Conservation (phyloP, 257 asterid genomes). For the Solanum phureja region DNA sequence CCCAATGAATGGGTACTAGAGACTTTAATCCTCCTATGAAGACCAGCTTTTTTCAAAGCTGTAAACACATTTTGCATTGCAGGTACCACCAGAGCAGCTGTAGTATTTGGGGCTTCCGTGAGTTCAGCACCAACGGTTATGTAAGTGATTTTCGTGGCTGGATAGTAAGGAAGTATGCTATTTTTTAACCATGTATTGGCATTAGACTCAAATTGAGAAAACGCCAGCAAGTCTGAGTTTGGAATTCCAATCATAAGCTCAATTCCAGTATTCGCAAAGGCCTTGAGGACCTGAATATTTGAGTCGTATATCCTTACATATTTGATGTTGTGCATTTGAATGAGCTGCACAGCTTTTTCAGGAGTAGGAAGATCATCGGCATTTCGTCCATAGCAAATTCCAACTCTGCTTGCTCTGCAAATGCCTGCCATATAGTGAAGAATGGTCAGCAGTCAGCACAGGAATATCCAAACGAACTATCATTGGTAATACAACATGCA, state of each 20-base stretch:
- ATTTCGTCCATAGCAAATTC: constrained; percentile 93
- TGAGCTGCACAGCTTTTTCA: constrained; percentile 77
- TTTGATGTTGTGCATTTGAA: constrained; percentile 67
- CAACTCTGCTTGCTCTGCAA: constrained; percentile 59
- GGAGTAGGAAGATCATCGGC: constrained; percentile 96
- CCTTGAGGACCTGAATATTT: constrained; percentile 85
- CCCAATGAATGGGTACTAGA: constrained; percentile 91
- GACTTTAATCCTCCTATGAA: constrained; percentile 62
- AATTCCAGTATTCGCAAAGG: constrained; percentile 80
- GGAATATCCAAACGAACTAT: neutral
- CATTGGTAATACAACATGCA: neutral
- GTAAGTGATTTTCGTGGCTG: constrained; percentile 63
- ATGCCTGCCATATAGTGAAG: constrained; percentile 18
- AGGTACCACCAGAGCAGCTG: constrained; percentile 60
- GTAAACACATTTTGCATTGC: constrained; percentile 69
- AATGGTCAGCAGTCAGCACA: neutral
- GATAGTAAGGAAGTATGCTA: constrained; percentile 84
- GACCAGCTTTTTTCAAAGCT: constrained; percentile 63
- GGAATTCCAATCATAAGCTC: constrained; percentile 87
- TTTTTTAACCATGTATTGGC: constrained; percentile 90
- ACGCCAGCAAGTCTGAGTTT: constrained; percentile 72
- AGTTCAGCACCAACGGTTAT: constrained; percentile 93
- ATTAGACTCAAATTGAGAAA: constrained; percentile 86
- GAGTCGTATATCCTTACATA: constrained; percentile 76
- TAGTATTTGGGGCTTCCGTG: constrained; percentile 70